Evolutionary conservation across 2,329 filamentous ascomycete species (phyloP).

Genomic region (Sporothrix curviconia): DNA sequence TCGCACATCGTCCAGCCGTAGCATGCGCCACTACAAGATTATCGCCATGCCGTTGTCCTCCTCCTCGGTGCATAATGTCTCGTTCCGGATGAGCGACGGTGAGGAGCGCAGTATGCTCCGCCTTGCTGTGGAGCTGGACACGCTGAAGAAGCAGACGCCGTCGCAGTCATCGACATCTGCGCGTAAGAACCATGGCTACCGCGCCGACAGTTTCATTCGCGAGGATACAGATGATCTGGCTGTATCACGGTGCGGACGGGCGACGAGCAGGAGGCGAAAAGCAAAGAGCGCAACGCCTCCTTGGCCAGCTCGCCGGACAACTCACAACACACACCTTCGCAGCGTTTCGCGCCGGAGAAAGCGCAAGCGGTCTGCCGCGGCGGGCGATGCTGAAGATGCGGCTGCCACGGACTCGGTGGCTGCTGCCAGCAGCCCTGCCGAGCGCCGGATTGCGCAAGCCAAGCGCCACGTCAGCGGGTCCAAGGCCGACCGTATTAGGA

Average conservation of each 20-base stretch:
- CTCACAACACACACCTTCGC: background rate
- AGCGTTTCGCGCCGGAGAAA: slow-evolving; percentile 12
- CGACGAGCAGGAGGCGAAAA: slow-evolving; percentile 9
- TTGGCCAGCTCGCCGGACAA: slow-evolving; percentile 8
- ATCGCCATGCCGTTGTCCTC: slow-evolving; percentile 11
- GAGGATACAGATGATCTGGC: slow-evolving; percentile 17
- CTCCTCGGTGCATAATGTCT: slow-evolving; percentile 21
- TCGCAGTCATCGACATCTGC: slow-evolving; percentile 6
- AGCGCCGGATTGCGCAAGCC: background rate
- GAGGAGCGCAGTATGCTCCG: slow-evolving; percentile 44
- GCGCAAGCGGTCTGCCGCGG: slow-evolving; percentile 17
- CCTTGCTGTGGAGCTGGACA: slow-evolving; percentile 44
- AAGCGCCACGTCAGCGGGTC: background rate
- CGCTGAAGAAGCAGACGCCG: slow-evolving; percentile 20
- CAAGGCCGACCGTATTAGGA: background rate
- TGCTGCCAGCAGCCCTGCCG: background rate
- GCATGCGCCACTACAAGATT: slow-evolving; percentile 3
- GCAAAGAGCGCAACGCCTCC: slow-evolving; percentile 16
- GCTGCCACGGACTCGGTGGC: too few relatives aligned
- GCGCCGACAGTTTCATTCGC: too few relatives aligned
- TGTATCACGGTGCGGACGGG: slow-evolving; percentile 29
- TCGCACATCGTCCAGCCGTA: background rate
- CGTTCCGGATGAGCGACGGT: slow-evolving; percentile 37
- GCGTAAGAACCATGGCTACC: slow-evolving; percentile 23
- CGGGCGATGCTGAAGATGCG: background rate